Percentiles rank a stretch among this genome's conserved stretches.
Conservation (phyloP, 176 grass and related monocot genomes). For the Thalia dealbata region DNA sequence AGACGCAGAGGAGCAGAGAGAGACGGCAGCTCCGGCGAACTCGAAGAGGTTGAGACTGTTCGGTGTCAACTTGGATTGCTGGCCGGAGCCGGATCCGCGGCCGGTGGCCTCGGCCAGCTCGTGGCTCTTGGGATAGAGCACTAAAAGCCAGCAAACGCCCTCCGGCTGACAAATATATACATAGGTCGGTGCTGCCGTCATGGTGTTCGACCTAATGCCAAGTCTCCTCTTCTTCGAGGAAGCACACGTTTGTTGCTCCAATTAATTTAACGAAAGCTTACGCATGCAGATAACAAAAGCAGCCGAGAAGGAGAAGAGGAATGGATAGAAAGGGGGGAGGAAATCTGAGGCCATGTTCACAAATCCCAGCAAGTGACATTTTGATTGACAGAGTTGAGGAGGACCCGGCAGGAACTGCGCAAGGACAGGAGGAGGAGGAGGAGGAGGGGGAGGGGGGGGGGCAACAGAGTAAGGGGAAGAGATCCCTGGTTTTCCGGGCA, state of each 20-base stretch:
- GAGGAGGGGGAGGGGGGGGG: not conserved
- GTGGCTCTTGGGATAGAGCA: not conserved
- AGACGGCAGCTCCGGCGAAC: not conserved
- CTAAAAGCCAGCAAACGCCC: not conserved
- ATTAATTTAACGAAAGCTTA: too few relatives aligned
- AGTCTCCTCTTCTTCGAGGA: too few relatives aligned
- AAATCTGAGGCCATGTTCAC: conserved; percentile 6
- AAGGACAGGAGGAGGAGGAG: not conserved
- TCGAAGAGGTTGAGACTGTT: conserved; percentile 15
- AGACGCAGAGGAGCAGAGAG: not conserved
- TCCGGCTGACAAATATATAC: not conserved
- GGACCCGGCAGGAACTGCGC: not conserved
- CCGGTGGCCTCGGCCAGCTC: not conserved
- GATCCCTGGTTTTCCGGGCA: conserved; percentile 14
- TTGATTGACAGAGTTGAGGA: not conserved
- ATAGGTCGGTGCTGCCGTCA: not conserved
- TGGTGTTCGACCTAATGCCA: not conserved
- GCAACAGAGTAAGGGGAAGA: not conserved
- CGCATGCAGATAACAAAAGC: too few relatives aligned
- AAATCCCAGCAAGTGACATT: not conserved
- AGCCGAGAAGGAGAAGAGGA: too few relatives aligned
- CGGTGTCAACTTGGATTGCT: conserved; percentile 1
- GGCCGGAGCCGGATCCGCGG: not conserved
- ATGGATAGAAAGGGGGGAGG: not conserved
- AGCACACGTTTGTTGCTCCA: too few relatives aligned